Base-by-base conservation (phyloP, 441 rosid species). In the Adansonia rubrostipa region DNA sequence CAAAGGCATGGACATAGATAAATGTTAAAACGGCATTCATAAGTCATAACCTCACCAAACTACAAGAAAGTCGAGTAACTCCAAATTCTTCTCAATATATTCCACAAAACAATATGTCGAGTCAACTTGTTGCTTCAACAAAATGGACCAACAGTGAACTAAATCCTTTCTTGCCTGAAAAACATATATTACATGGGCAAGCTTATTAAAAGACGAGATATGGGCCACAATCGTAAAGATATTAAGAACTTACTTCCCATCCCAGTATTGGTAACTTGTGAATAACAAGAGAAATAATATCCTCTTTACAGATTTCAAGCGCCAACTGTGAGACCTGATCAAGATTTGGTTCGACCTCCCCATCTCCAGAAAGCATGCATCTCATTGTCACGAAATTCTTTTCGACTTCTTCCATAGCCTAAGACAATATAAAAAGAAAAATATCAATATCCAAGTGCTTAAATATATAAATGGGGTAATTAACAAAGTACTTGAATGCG, bases 321-420 rank as follows among this genome's bases (percentile, higher is more conserved):
- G 89, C 92, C 70, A 94, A 78, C 84, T 90, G 96, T 17, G 86
- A 87, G 82, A 89, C 93, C 71, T 94, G 98, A 64, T 94, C 98
- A 42, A 77, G 80, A 77, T 91, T 91, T 74, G 97, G 95, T 73
- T 94, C 99, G 81, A 78, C 86, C 85, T 94, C 99, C 50, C 89
- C 92, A 82, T 96, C 99, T 75, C 99, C 99, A 54, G 91, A 83
- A 48, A 96, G 88, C 93, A 96, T 89, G 80, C 87, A 86, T 83
- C 91, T 91, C 86, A 92, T 77, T 62, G 88, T 85, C 56, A 83
- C 85, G 76, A 92, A 86, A 82, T 96, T 94, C 94, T 94, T 96
- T 85, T 94, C 97, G 79, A 94, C 89, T 87, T 94, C 99, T 82
- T 96, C 99, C 84, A 88, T 63, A 71, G 98, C 98, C 99, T 92